Base-by-base conservation (phyloP, 192 early-diverging fungal genomes). In the Podila clonocystis region DNA sequence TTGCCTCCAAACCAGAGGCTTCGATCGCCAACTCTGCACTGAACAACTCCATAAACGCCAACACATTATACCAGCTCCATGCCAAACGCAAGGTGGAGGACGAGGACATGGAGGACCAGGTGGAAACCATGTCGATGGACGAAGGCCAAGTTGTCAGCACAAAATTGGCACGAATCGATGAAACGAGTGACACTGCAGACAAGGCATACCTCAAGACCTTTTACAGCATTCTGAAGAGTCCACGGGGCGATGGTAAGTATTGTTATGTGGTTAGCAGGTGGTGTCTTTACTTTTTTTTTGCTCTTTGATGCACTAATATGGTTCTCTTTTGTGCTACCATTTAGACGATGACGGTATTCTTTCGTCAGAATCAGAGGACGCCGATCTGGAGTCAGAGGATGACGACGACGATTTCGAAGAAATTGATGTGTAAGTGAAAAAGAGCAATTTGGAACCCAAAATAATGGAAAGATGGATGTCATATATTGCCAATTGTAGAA, bases 381-480 rank as follows among this genome's bases (percentile, higher is more conserved):
- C 77, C 2, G 77, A 80, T 17, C 50, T 80, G 4, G 77, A 80
- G 45, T 80, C 77, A n/a, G 77, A 80, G 50, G 77, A 80, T 41
- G 77, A 80, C 34, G 77, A 80, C 45, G 77, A 80, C 36, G 77
- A 80, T 57, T 80, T 80, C 57, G 77, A 80, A 22, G 77, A 80
- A 22, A 80, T 80, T 55, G 77, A 80, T 28, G 66, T 80, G 77
- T 80, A 73, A 65, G 76, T 24, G 22, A 5, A n/a, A 30, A 38
- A 15, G 33, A 19, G 22, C 24, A 50, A 28, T 67, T 9, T 1
- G 5, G 29, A 36, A 36, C 31, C 30, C 3, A 33, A 24, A 11
- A 26, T n/a, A 22, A 9, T 19, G 52, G 52, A 55, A n/a, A 55
- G 17, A 55, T 55, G 52, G 22, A 24, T 55, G 17, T 9, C 41